These are phyloP conservation scores for Chamaenerion angustifolium DNA, from an alignment of 345 rosid genomes.

Conservation along the genomic window DNA sequence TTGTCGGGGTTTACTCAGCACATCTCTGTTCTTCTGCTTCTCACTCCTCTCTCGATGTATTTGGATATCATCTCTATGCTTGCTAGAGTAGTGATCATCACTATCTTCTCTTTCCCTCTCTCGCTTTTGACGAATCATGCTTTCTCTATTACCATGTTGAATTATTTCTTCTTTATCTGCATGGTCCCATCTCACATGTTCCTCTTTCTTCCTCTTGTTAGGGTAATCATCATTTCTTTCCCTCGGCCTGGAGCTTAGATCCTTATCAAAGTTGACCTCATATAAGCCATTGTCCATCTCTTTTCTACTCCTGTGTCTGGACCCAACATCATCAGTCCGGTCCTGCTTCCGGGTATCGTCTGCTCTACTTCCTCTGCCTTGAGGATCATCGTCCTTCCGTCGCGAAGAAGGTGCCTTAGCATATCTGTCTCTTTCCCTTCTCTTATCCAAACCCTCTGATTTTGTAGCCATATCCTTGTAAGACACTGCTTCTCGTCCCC, in stretches of 20 bases:
- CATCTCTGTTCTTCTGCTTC: constrained; percentile 63
- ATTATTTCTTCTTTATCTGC: constrained; percentile 44
- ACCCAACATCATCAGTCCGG: constrained; percentile 50
- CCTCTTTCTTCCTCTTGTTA: constrained; percentile 69
- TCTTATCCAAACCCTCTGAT: constrained; percentile 47
- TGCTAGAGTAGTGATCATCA: constrained; percentile 53
- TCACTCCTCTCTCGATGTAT: constrained; percentile 59
- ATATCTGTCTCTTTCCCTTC: constrained; percentile 52
- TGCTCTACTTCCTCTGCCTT: constrained; percentile 38
- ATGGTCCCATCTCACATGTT: constrained; percentile 29
- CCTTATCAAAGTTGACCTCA: constrained; percentile 45
- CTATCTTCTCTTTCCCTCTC: constrained; percentile 63
- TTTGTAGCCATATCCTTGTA: constrained; percentile 25
- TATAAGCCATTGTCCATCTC: constrained; percentile 57
- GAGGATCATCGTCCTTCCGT: constrained; percentile 48
- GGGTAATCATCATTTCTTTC: constrained; percentile 53
- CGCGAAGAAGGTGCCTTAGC: constrained; percentile 34
- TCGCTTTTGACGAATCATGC: constrained; percentile 51
- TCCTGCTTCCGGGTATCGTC: constrained; percentile 69
- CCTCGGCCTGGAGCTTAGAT: constrained; percentile 31
- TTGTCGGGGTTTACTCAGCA: constrained; percentile 36
- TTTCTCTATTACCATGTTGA: constrained; percentile 49
- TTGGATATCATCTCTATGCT: constrained; percentile 70
- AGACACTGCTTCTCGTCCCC: constrained; percentile 24
- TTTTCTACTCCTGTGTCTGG: constrained; percentile 68